A percentile compares a stretch with the other conserved stretches of the same genome.
Conservation (phyloP, 768 basidiomycete genomes). For the Dentipellis fragilis region DNA sequence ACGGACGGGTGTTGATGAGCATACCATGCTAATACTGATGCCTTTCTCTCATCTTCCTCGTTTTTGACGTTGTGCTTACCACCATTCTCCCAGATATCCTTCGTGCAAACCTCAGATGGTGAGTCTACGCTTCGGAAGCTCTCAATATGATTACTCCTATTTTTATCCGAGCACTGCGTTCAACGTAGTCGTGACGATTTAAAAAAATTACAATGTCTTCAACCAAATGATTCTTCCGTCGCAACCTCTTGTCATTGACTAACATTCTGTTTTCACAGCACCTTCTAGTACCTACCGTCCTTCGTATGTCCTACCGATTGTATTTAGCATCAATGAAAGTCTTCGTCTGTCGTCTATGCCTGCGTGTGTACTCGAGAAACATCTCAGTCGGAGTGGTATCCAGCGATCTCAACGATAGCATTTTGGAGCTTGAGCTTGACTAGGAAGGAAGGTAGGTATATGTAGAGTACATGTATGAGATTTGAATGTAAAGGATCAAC, state of each 20-base stretch:
- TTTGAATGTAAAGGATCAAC: background rate
- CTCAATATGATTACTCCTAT: background rate
- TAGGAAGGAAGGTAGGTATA: background rate
- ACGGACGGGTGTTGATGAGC: conserved; percentile 66
- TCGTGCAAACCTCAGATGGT: background rate
- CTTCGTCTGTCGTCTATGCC: too few relatives aligned
- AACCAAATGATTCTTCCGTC: conserved; percentile 26
- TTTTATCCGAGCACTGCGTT: background rate
- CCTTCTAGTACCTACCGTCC: too few relatives aligned
- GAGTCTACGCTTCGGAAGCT: background rate
- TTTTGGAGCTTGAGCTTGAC: background rate
- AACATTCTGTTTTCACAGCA: background rate
- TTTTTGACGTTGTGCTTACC: background rate
- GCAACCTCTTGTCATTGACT: background rate
- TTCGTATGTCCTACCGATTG: too few relatives aligned
- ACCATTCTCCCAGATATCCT: background rate
- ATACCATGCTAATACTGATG: conserved; percentile 84
- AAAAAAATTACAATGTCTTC: conserved; percentile 21
- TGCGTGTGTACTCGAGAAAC: too few relatives aligned
- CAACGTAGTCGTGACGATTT: conserved; percentile 8
- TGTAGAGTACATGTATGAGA: background rate
- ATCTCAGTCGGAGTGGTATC: too few relatives aligned
- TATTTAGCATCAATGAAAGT: too few relatives aligned
- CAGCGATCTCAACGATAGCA: too few relatives aligned
- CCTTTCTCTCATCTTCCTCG: conserved; percentile 17